Percentiles rank a stretch among this genome's conserved stretches.
Conservation (phyloP, 441 rosid genomes). For the Syzygium syzygioides region DNA sequence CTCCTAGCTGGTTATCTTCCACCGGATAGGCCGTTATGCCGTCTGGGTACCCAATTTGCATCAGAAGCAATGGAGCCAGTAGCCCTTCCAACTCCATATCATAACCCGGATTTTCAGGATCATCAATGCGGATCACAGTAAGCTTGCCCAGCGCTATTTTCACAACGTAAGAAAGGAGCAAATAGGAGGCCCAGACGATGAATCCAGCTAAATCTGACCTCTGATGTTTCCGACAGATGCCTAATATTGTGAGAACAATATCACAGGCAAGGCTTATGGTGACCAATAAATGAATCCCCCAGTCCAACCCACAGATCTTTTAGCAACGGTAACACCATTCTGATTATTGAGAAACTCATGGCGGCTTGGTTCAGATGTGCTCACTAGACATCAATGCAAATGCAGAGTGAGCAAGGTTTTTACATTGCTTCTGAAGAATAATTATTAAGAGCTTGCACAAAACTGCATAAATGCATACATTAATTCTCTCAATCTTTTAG, state of each 20-base stretch:
- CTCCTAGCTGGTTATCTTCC: neutral
- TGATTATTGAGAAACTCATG: neutral
- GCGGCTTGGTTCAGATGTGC: neutral
- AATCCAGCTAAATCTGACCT: neutral
- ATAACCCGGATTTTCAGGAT: neutral
- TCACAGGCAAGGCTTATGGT: neutral
- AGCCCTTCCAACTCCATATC: neutral
- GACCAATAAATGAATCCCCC: neutral
- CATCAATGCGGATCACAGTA: neutral
- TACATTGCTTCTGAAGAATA: neutral
- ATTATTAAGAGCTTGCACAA: neutral
- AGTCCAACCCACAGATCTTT: neutral
- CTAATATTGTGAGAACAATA: neutral
- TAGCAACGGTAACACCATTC: neutral
- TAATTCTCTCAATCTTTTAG: neutral
- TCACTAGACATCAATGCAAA: neutral
- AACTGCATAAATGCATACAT: neutral
- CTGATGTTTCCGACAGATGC: neutral
- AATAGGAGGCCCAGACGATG: neutral
- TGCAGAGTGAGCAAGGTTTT: neutral
- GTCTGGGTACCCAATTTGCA: neutral
- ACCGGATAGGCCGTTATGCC: neutral
- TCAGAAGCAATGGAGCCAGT: neutral
- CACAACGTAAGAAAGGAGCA: neutral
- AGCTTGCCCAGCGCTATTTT: neutral